Evolutionary conservation across 495 filamentous ascomycete genomes (phyloP).

Genomic region (Opeltia flavorubescens): DNA sequence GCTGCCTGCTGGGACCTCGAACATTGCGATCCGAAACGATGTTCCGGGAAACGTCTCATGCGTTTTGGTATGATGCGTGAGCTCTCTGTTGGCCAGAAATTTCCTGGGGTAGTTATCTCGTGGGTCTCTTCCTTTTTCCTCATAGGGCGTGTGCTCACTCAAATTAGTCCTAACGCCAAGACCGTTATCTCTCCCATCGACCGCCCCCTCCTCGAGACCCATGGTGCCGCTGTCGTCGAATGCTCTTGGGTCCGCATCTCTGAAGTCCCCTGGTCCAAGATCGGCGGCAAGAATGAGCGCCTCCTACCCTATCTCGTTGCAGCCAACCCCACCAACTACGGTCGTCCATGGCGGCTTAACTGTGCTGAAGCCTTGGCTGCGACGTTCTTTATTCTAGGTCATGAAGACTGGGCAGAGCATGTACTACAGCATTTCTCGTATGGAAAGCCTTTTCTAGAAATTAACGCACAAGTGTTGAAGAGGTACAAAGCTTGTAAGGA

Average conservation of each 20-base stretch:
- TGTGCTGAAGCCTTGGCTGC: constrained; percentile 92
- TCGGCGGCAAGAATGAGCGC: constrained; percentile 90
- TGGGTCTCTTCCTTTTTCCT: constrained; percentile 20
- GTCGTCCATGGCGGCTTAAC: constrained; percentile 84
- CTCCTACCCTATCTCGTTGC: constrained; percentile 88
- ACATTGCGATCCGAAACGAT: constrained; percentile 94
- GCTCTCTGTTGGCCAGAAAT: constrained; percentile 79
- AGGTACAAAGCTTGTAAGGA: constrained; percentile 70
- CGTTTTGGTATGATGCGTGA: constrained; percentile 85
- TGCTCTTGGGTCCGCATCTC: constrained; percentile 88
- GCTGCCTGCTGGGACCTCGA: constrained; percentile 96
- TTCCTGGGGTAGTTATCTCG: constrained; percentile 81
- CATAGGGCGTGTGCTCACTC: constrained; percentile 1
- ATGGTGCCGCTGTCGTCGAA: constrained; percentile 91
- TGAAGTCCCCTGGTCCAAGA: constrained; percentile 80
- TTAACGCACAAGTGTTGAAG: constrained; percentile 70
- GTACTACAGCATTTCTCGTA: constrained; percentile 77
- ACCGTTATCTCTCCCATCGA: constrained; percentile 69
- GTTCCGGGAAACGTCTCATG: constrained; percentile 89
- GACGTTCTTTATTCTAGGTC: constrained; percentile 82
- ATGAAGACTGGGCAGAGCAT: constrained; percentile 75
- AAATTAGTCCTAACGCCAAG: constrained; percentile 70
- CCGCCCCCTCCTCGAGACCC: constrained; percentile 62
- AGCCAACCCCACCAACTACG: constrained; percentile 95
- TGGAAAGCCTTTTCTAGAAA: constrained; percentile 72